These are phyloP conservation scores for Vishniacozyma victoriae DNA, from an alignment of 768 basidiomycete species.

Conservation along the genomic window DNA sequence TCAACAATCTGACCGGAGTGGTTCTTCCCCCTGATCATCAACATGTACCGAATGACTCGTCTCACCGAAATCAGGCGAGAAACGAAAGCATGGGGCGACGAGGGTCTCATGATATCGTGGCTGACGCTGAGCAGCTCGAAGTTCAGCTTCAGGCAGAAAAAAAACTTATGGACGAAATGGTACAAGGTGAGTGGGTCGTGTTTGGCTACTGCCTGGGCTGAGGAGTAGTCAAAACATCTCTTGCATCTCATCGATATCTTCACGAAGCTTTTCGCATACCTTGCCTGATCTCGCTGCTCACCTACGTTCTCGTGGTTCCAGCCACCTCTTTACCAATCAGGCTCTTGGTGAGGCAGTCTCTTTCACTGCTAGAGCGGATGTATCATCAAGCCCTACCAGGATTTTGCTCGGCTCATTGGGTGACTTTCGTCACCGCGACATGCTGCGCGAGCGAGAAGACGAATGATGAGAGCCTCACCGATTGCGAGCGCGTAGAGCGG, in stretches of 20 bases:
- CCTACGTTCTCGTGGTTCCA: constrained; percentile 23
- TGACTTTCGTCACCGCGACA: constrained; percentile 26
- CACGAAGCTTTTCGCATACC: constrained; percentile 36
- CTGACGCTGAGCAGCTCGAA: constrained; percentile 19
- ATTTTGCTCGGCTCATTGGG: constrained; percentile 31
- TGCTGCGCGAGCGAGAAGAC: constrained; percentile 11
- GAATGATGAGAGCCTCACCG: constrained; percentile 12
- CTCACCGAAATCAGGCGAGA: constrained; percentile 14
- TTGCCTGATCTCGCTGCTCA: constrained; percentile 20
- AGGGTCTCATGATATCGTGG: constrained; percentile 22
- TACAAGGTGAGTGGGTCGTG: constrained; percentile 11
- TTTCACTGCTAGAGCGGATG: constrained; percentile 34
- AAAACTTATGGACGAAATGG: constrained; percentile 16
- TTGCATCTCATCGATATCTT: constrained; percentile 29
- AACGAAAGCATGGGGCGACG: constrained; percentile 21
- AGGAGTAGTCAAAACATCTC: constrained; percentile 19
- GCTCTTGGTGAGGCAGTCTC: constrained; percentile 24
- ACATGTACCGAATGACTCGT: constrained; percentile 23
- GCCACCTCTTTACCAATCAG: constrained; percentile 24
- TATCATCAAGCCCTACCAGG: constrained; percentile 22
- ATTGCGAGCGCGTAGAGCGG: constrained; percentile 21
- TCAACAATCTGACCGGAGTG: constrained; percentile 31
- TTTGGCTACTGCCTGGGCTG: background rate
- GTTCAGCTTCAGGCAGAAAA: constrained; percentile 20
- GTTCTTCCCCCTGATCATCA: constrained; percentile 19